Conservation (phyloP, 805 yeast genomes). For the Metschnikowia peoriensis region DNA sequence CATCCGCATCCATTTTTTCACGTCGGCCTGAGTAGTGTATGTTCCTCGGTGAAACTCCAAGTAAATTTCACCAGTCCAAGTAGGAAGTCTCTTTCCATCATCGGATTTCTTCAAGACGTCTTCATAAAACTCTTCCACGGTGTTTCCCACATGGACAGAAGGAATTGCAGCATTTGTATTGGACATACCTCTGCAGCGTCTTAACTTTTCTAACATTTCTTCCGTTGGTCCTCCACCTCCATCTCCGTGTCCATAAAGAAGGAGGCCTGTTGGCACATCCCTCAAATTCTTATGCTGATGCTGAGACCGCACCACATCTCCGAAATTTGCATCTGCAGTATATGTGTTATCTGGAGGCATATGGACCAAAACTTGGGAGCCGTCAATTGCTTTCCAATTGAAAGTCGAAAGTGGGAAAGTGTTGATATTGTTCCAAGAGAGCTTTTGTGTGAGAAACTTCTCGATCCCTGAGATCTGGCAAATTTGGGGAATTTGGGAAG, state of each 20-base stretch:
- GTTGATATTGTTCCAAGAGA: constrained; percentile 96
- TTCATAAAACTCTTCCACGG: constrained; percentile 80
- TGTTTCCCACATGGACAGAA: constrained; percentile 70
- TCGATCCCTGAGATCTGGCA: constrained; percentile 85
- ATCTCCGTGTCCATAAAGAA: constrained; percentile 91
- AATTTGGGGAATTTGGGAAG: constrained; percentile 92
- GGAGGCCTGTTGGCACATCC: constrained; percentile 73
- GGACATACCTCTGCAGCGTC: constrained; percentile 86
- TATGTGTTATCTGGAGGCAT: constrained; percentile 98
- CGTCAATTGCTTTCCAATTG: constrained; percentile 94
- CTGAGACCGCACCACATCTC: constrained; percentile 82
- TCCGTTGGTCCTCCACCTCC: constrained; percentile 99
- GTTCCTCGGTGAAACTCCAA: constrained; percentile 97
- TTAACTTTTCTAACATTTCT: constrained; percentile 87
- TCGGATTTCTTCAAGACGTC: constrained; percentile 59
- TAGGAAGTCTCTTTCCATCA: constrained; percentile 65
- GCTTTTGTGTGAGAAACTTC: constrained; percentile 85
- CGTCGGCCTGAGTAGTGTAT: constrained; percentile 88
- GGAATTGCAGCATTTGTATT: constrained; percentile 82
- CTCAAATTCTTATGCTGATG: constrained; percentile 81
- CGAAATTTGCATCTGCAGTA: constrained; percentile 89
- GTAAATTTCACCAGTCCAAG: constrained; percentile 93
- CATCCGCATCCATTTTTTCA: constrained; percentile 75
- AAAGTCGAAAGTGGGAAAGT: constrained; percentile 86
- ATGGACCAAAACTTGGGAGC: constrained; percentile 88